These are phyloP conservation scores for Penicillium oxalicum DNA, from an alignment of 2,329 filamentous ascomycete species.

Conservation along the genomic window DNA sequence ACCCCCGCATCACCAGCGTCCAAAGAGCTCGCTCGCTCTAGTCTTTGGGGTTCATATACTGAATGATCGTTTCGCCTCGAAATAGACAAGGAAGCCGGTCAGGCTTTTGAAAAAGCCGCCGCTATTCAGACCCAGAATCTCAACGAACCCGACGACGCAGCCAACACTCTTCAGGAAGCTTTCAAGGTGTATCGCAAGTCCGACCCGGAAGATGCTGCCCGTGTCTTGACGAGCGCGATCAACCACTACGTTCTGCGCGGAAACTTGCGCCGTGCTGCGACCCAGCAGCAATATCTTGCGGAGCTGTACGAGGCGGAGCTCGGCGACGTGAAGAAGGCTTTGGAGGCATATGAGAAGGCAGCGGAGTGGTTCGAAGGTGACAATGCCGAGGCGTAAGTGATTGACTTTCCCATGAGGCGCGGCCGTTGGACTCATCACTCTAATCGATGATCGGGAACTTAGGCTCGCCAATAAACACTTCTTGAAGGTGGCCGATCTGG, in stretches of 20 bases:
- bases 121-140: conserved; percentile 71
- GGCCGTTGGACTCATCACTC: not conserved
- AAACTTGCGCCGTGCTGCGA: conserved; percentile 84
- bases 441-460: conserved; percentile 3
- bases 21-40: too few relatives aligned
- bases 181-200: conserved; percentile 92
- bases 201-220: conserved; percentile 73
- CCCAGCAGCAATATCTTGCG: conserved; percentile 81
- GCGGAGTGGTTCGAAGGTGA: conserved; percentile 86
- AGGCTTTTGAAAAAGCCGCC: conserved; percentile 82
- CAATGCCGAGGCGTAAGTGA: conserved; percentile 66
- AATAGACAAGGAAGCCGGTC: conserved; percentile 74
- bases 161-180: conserved; percentile 80
- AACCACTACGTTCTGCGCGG: conserved; percentile 81
- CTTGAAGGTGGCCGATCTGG: conserved; percentile 84
- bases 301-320: conserved; percentile 81
- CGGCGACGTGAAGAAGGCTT: conserved; percentile 68
- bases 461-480: conserved; percentile 89
- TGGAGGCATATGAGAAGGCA: conserved; percentile 77
- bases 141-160: conserved; percentile 87
- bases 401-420: not conserved
- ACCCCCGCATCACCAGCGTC: not conserved
- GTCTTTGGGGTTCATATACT: too few relatives aligned
- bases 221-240: conserved; percentile 73
- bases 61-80: not conserved